phyloP scores from a whole-genome alignment of 768 basidiomycete genomes.

The Tremella mesenterica region DNA sequence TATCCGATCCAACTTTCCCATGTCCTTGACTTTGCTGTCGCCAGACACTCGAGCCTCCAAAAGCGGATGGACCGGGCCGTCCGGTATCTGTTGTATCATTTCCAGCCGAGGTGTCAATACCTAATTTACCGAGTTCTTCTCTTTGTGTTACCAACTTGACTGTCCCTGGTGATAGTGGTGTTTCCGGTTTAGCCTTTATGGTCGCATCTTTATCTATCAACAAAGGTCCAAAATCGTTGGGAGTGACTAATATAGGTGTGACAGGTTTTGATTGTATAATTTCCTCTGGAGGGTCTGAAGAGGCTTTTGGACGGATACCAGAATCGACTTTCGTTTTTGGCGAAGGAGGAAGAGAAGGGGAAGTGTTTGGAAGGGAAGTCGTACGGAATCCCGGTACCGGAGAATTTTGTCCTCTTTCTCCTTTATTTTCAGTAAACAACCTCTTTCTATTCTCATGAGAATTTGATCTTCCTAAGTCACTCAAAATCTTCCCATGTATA shows the following conservation, averaged over 20 bases:
- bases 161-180: not conserved
- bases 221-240: slow-evolving; percentile 2
- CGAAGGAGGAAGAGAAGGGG: not conserved
- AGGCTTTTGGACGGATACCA: not conserved
- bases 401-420: not conserved
- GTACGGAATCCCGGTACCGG: not conserved
- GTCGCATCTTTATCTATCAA: not conserved
- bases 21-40: not conserved
- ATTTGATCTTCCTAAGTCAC: not conserved
- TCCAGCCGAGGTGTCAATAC: not conserved
- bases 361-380: not conserved
- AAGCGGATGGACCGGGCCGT: not conserved
- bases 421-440: too few relatives aligned
- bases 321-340: too few relatives aligned
- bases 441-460: not conserved
- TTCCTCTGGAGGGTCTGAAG: not conserved
- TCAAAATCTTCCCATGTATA: not conserved
- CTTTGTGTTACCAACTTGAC: not conserved
- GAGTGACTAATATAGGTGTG: slow-evolving; percentile 1
- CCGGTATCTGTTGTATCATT: not conserved
- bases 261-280: not conserved
- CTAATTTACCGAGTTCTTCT: too few relatives aligned
- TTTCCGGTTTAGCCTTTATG: not conserved
- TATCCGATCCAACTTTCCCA: not conserved
- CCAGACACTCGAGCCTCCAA: too few relatives aligned